These are phyloP conservation scores for Chondrus crispus DNA, from an alignment of 23 red algal species.

Conservation along the genomic window DNA sequence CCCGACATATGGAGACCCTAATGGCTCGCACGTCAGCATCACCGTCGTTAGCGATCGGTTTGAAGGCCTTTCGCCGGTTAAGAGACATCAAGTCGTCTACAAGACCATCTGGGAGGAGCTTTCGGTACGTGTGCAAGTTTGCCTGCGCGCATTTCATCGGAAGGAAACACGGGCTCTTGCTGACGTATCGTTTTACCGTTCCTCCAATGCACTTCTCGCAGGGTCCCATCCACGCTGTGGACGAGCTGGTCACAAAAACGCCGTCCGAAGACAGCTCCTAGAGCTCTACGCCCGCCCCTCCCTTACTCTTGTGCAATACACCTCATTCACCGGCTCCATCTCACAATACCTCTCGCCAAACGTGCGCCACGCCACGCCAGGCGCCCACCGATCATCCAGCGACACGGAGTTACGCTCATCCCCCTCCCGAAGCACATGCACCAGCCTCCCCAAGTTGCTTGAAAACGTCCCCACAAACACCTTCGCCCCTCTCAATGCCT, in stretches of 20 bases:
- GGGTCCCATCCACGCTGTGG: conserved; percentile 94
- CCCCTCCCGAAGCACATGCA: conserved; percentile 32
- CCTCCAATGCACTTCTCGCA: not conserved
- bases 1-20: conserved; percentile 90
- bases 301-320: conserved; percentile 7
- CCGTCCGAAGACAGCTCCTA: conserved; percentile 60
- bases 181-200: too few species aligned
- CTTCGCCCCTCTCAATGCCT: conserved; percentile 6
- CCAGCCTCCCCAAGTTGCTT: conserved; percentile 67
- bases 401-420: not conserved
- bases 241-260: conserved; percentile 72
- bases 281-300: not conserved
- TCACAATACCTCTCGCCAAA: conserved; percentile 60
- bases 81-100: conserved; percentile 91
- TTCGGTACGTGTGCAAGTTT: conserved; percentile 4
- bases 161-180: not conserved
- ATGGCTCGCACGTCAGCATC: conserved; percentile 90
- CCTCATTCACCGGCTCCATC: not conserved
- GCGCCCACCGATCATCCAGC: conserved; percentile 61
- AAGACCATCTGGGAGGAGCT: conserved; percentile 98
- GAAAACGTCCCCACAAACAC: conserved; percentile 67
- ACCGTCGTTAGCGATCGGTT: conserved; percentile 78
- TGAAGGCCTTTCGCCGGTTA: conserved; percentile 64
- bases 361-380: conserved; percentile 65
- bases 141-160: not conserved